phyloP scores from a whole-genome alignment of 257 asterid species.

The Nicotiana tomentosiformis region DNA sequence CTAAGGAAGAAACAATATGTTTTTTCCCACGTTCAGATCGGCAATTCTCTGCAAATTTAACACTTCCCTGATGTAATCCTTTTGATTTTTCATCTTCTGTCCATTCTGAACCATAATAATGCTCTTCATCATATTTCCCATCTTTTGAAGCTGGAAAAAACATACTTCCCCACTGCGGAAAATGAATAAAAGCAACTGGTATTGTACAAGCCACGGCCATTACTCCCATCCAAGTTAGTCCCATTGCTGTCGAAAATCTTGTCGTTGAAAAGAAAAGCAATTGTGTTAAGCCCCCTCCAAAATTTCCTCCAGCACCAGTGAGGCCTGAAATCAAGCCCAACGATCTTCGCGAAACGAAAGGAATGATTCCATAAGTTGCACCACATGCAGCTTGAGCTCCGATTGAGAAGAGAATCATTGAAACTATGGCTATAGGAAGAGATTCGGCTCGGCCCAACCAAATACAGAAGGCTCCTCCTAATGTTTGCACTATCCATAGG shows the following conservation, averaged over 20 bases:
- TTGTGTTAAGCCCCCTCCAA: constrained; percentile 49
- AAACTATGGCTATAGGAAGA: constrained; percentile 32
- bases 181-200: constrained; percentile 40
- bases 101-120: constrained; percentile 50
- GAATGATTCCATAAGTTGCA: constrained; percentile 46
- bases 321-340: constrained; percentile 44
- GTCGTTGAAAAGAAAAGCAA: constrained; percentile 37
- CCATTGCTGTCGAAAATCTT: constrained; percentile 21
- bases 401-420: constrained; percentile 44
- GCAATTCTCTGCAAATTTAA: constrained; percentile 60
- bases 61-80: constrained; percentile 44
- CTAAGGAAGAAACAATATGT: constrained; percentile 1
- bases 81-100: constrained; percentile 37
- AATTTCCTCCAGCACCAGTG: constrained; percentile 59
- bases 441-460: constrained; percentile 34
- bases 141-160: constrained; percentile 36
- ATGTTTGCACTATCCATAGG: constrained; percentile 41
- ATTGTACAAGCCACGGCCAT: constrained; percentile 48
- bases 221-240: constrained; percentile 42
- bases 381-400: constrained; percentile 59
- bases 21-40: constrained; percentile 44
- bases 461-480: constrained; percentile 46
- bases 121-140: constrained; percentile 27
- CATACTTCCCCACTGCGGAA: constrained; percentile 78
- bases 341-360: constrained; percentile 43